phyloP scores from a whole-genome alignment of 208 protist genomes.

The Leishmania aethiopica region DNA sequence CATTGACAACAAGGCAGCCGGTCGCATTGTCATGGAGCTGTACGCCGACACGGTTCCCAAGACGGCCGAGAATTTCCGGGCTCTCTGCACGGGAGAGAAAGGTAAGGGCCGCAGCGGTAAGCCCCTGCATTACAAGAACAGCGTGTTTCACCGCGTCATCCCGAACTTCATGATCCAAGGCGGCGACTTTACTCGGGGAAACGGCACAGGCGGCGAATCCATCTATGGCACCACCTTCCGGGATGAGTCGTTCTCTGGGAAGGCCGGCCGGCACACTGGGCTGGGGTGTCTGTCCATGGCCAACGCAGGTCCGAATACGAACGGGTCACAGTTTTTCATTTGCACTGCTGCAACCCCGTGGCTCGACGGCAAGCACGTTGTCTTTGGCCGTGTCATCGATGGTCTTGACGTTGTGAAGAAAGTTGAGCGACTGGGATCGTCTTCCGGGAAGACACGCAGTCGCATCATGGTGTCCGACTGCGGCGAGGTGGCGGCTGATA shows the following conservation, averaged over 20 bases:
- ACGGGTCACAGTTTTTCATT: slow-evolving; percentile 96
- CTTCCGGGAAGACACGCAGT: slow-evolving; percentile 69
- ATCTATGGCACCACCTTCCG: slow-evolving; percentile 98
- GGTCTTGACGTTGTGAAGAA: slow-evolving; percentile 86
- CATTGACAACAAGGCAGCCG: slow-evolving; percentile 65
- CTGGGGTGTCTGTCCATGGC: slow-evolving; percentile 98
- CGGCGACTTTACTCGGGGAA: slow-evolving; percentile 97
- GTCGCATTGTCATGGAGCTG: slow-evolving; percentile 92
- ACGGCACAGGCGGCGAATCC: slow-evolving; percentile 97
- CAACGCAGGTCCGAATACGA: slow-evolving; percentile 98
- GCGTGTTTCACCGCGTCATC: slow-evolving; percentile 97
- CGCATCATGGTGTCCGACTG: slow-evolving; percentile 76
- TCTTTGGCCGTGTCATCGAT: slow-evolving; percentile 94
- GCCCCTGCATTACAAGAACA: slow-evolving; percentile 97
- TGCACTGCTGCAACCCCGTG: slow-evolving; percentile 84
- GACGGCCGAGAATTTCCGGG: slow-evolving; percentile 93
- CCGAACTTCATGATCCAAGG: slow-evolving; percentile 97
- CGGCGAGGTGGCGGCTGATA: slow-evolving; percentile 60
- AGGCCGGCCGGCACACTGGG: slow-evolving; percentile 90
- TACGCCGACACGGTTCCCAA: slow-evolving; percentile 93
- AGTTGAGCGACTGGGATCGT: slow-evolving; percentile 77
- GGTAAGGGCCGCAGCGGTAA: slow-evolving; percentile 92
- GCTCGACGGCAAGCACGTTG: slow-evolving; percentile 96
- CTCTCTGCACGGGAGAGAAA: slow-evolving; percentile 90
- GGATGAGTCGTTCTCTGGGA: slow-evolving; percentile 97